Percentiles rank a stretch among this genome's conserved stretches.
Conservation (phyloP, 495 filamentous ascomycete species). For the Hypoxylon fuscum region DNA sequence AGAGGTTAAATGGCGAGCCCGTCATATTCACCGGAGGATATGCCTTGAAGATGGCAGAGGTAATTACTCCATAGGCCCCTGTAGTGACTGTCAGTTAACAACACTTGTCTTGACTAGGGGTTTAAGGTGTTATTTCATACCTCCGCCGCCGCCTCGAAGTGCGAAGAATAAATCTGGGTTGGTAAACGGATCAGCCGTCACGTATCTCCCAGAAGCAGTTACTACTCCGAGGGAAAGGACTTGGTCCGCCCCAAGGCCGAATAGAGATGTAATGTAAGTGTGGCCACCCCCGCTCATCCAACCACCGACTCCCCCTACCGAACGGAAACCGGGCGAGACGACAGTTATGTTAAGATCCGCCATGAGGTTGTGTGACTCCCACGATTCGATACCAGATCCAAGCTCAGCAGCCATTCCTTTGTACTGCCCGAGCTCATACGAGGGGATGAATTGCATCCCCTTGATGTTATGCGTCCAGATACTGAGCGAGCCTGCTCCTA, state of each 20-base stretch:
- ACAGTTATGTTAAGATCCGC: slow-evolving; percentile 48
- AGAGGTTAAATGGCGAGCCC: slow-evolving; percentile 34
- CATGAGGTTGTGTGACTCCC: slow-evolving; percentile 50
- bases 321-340: slow-evolving; percentile 51
- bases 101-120: neutral
- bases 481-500: slow-evolving; percentile 61
- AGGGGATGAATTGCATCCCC: slow-evolving; percentile 51
- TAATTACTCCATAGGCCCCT: slow-evolving; percentile 66
- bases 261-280: slow-evolving; percentile 56
- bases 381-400: slow-evolving; percentile 54
- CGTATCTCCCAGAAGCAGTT: slow-evolving; percentile 59
- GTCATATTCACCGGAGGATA: slow-evolving; percentile 46
- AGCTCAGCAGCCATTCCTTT: slow-evolving; percentile 52
- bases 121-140: slow-evolving; percentile 29
- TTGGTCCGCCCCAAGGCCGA: slow-evolving; percentile 65
- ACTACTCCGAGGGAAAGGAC: slow-evolving; percentile 63
- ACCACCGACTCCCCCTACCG: slow-evolving; percentile 47
- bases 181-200: slow-evolving; percentile 57
- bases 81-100: slow-evolving; percentile 15
- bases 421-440: slow-evolving; percentile 50
- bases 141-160: slow-evolving; percentile 62
- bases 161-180: slow-evolving; percentile 68
- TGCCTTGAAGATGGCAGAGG: slow-evolving; percentile 58
- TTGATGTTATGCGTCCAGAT: slow-evolving; percentile 69
- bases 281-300: slow-evolving; percentile 61